phyloP scores from a whole-genome alignment of 306 rosid species.

The Lupinus albus region DNA sequence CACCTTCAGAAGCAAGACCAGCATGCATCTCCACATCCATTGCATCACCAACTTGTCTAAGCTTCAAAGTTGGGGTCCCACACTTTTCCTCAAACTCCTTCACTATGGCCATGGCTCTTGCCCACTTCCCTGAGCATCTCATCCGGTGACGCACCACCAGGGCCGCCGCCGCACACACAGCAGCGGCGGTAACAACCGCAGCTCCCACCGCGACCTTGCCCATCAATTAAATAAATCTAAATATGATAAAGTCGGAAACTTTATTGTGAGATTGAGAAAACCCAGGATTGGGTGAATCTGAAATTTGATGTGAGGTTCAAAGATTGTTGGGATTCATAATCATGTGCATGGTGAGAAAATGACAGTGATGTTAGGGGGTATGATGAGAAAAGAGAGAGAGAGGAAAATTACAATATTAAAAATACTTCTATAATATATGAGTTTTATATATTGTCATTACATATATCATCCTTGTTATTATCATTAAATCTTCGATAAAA shows the following conservation, averaged over 20 bases:
- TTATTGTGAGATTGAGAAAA: constrained; percentile 7
- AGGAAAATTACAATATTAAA: background rate
- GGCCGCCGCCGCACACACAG: constrained; percentile 83
- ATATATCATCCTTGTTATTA: too few species aligned
- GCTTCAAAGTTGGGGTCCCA: constrained; percentile 74
- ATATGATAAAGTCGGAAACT: constrained; percentile 42
- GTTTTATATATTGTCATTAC: too few species aligned
- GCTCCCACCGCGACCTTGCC: constrained; percentile 82
- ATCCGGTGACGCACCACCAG: constrained; percentile 76
- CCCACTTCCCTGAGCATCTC: constrained; percentile 72
- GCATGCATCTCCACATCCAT: constrained; percentile 99
- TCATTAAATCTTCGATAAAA: too few species aligned
- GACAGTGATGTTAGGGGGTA: constrained; percentile 31
- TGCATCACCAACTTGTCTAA: constrained; percentile 82
- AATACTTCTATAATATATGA: too few species aligned
- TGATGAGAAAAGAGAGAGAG: constrained; percentile 8
- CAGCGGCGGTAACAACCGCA: constrained; percentile 76
- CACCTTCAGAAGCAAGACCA: constrained; percentile 98
- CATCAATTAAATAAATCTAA: constrained; percentile 7
- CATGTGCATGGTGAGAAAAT: constrained; percentile 28
- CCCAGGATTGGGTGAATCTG: constrained; percentile 19
- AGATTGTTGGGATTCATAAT: constrained; percentile 13
- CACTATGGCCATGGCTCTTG: constrained; percentile 61
- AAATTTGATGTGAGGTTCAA: constrained; percentile 26
- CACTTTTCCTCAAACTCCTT: constrained; percentile 80